Conservation (phyloP, 371 early-diverging fungal species). For the Rhizoclosmatium hyalinum region DNA sequence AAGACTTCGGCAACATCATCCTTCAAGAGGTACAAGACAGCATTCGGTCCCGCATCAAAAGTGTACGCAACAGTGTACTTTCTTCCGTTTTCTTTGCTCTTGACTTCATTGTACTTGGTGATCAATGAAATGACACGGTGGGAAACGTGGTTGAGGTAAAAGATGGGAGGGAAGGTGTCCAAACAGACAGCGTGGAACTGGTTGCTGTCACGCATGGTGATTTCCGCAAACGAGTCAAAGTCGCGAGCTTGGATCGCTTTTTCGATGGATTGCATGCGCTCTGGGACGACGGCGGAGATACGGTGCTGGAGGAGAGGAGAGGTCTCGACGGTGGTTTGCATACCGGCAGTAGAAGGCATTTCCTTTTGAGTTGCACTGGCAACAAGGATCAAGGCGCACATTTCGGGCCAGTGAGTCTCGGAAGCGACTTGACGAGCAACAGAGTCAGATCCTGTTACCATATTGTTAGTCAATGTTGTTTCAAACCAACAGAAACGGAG, state of each 20-base stretch:
- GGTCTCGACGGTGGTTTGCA: conserved; percentile 95
- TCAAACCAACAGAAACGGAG: background rate
- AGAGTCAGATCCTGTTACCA: conserved; percentile 76
- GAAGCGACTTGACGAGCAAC: conserved; percentile 89
- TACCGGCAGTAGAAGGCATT: conserved; percentile 92
- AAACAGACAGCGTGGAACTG: conserved; percentile 98
- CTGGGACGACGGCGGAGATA: conserved; percentile 80
- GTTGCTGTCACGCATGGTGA: conserved; percentile 98
- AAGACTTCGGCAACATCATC: conserved; percentile 83
- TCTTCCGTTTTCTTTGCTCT: conserved; percentile 68
- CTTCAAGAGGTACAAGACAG: conserved; percentile 90
- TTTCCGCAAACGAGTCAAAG: conserved; percentile 88
- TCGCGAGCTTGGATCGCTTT: conserved; percentile 84
- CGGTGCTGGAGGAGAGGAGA: conserved; percentile 87
- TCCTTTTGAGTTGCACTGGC: conserved; percentile 93
- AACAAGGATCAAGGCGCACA: conserved; percentile 93
- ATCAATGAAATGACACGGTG: conserved; percentile 86
- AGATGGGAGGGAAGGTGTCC: conserved; percentile 85
- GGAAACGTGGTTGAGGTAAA: conserved; percentile 94
- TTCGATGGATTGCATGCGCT: conserved; percentile 85
- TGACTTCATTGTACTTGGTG: conserved; percentile 79
- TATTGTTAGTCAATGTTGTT: background rate
- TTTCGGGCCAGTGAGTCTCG: conserved; percentile 93
- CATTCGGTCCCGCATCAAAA: conserved; percentile 98
- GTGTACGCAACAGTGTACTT: conserved; percentile 60